A percentile compares a stretch with the other conserved stretches of the same genome.
phyloP scores from a whole-genome alignment of 2,329 filamentous ascomycete genomes.

The Rhinocladiella similis region DNA sequence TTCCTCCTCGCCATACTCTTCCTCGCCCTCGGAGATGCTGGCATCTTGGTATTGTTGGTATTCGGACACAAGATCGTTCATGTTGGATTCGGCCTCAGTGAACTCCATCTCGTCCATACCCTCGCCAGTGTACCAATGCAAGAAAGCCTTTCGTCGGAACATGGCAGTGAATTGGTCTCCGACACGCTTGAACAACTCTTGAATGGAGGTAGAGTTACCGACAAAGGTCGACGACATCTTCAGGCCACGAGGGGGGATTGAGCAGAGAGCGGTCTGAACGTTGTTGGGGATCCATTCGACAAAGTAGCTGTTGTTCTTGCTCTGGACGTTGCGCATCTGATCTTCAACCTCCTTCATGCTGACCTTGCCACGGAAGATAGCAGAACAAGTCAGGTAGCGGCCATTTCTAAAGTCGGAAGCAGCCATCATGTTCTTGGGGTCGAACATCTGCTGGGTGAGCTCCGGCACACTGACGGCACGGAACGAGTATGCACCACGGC shows the following conservation, averaged over 20 bases:
- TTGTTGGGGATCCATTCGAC: slow-evolving; percentile 99
- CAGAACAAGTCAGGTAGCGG: slow-evolving; percentile 98
- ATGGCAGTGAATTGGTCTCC: slow-evolving; percentile 99
- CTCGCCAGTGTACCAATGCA: slow-evolving; percentile 99
- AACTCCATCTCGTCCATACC: slow-evolving; percentile 99
- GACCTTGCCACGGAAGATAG: slow-evolving; percentile 99
- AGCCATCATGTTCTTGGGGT: slow-evolving; percentile 99
- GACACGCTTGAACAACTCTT: slow-evolving; percentile 99
- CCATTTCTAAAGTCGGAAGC: slow-evolving; percentile 99
- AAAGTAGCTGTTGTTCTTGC: slow-evolving; percentile 99
- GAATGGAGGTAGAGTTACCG: slow-evolving; percentile 98
- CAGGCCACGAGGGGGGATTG: slow-evolving; percentile 93
- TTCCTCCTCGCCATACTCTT: slow-evolving; percentile 64
- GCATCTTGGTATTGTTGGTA: slow-evolving; percentile 99
- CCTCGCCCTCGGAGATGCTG: slow-evolving; percentile 93
- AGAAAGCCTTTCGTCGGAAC: slow-evolving; percentile 99
- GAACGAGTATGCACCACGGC: slow-evolving; percentile 89
- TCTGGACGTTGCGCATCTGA: slow-evolving; percentile 99
- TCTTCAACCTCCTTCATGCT: slow-evolving; percentile 99
- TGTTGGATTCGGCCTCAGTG: slow-evolving; percentile 99
- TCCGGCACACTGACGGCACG: slow-evolving; percentile 96
- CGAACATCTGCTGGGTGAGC: slow-evolving; percentile 99
- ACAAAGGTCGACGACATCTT: slow-evolving; percentile 99
- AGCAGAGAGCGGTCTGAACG: slow-evolving; percentile 98
- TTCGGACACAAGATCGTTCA: slow-evolving; percentile 99